Evolutionary conservation across 139 green algal species (phyloP), one percentile per base, ranked within the genome.

Genomic region (Astrephomene gubernaculifera): DNA sequence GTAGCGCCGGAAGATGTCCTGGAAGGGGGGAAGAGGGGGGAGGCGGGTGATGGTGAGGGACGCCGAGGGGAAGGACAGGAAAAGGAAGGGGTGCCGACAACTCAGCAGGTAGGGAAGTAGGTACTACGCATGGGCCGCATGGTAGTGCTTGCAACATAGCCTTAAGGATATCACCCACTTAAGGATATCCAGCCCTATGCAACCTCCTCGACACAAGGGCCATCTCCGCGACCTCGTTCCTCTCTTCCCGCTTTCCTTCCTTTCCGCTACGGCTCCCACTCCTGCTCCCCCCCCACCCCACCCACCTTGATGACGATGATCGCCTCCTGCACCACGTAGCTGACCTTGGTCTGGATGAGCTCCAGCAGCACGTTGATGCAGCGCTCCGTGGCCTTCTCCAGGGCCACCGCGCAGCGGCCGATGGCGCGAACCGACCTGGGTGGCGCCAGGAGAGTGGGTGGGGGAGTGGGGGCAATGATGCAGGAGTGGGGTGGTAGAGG

Each of bases 361-460:
- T 99, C 98, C 82, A 99, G 91, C 87, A 99, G 94, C 83, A 99
- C 96, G 78, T 97, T 96, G 86, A 99, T 97, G 94, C 98, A 99
- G 33, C 93, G 92, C 92, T 99, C 93, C 17, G 98, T 94, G 9
- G 96, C 95, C 33, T 81, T 60, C 71, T 98, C 96, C 43, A 99
- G 90, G 41, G 86, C 94, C 57, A 99, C 92, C 4, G 97, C 97
- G 87, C 96, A 99, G 39, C 94, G 91, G 5, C 97, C 97, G 70
- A 99, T 99, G 41, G 96, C 96, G 60, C 96, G 90, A 70, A 98
- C 96, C 43, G 94, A 91, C 87, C 81, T 86, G 54, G 12, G 10
- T 7, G 9, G 6, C 9, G 33, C 3, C 6, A 31, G 35, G 19
- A 44, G 35, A 31, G 65, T 22, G 35, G 35, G 31, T 0, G 53